Conservation (phyloP, 1,284 basidiomycete genomes). For the Cryptococcus sp. region DNA sequence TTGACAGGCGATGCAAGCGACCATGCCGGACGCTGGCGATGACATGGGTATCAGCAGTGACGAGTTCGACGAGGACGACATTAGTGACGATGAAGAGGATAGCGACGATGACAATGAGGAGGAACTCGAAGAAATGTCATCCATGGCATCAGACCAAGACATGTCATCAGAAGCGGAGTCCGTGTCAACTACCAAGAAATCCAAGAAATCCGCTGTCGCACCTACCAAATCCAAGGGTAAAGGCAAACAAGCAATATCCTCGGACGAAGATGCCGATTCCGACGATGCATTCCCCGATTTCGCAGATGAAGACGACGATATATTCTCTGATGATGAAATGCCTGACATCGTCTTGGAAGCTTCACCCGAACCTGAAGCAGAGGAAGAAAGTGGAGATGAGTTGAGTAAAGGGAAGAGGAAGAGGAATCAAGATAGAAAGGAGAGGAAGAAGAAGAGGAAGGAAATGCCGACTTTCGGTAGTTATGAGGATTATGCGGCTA, state of each 20-base stretch:
- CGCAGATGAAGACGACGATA: slow-evolving; percentile 48
- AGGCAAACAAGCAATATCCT: slow-evolving; percentile 7
- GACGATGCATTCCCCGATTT: slow-evolving; percentile 30
- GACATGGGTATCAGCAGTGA: slow-evolving; percentile 63
- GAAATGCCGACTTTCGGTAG: slow-evolving; percentile 85
- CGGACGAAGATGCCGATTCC: slow-evolving; percentile 9
- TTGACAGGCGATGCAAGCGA: slow-evolving; percentile 71
- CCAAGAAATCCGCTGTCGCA: neutral
- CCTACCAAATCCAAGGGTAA: slow-evolving; percentile 11
- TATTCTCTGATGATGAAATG: slow-evolving; percentile 44
- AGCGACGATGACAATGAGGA: slow-evolving; percentile 22
- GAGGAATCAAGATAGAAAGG: slow-evolving; percentile 53
- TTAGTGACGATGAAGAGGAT: slow-evolving; percentile 46
- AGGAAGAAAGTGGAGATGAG: slow-evolving; percentile 48
- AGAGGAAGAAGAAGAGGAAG: slow-evolving; percentile 60
- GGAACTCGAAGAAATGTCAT: slow-evolving; percentile 30
- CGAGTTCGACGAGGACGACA: slow-evolving; percentile 51
- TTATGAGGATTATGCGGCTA: slow-evolving; percentile 89
- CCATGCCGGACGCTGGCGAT: slow-evolving; percentile 58
- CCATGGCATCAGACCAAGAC: slow-evolving; percentile 18
- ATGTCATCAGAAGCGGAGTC: slow-evolving; percentile 15
- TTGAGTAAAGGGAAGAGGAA: slow-evolving; percentile 43
- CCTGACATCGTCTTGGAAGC: slow-evolving; percentile 43
- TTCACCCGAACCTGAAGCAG: slow-evolving; percentile 17
- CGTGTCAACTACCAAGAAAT: neutral